These are phyloP conservation scores for Saccharomyces hybrid DNA, from an alignment of 1,139 yeast genomes.

Conservation along the genomic window DNA sequence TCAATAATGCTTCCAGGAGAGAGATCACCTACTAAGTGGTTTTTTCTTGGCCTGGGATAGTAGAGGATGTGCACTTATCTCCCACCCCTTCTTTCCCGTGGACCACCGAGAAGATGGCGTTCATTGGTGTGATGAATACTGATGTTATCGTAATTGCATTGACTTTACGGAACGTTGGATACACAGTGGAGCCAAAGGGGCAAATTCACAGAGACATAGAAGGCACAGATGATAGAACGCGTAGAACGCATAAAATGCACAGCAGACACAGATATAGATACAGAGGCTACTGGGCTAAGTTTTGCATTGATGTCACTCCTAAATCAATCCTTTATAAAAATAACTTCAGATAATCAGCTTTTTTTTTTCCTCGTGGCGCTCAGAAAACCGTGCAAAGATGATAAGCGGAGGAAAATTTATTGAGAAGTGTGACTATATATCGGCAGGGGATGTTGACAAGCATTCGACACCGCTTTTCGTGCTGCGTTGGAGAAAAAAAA, in stretches of 20 bases:
- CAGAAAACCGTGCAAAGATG: not conserved
- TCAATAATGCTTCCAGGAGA: no score
- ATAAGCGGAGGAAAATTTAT: not conserved
- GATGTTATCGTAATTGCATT: no score
- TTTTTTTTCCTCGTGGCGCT: not conserved
- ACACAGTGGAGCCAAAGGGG: no score
- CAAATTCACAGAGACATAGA: no score
- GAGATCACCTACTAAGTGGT: no score
- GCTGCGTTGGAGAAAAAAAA: not conserved
- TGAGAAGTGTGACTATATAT: not conserved
- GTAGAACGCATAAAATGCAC: not conserved
- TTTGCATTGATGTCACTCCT: not conserved
- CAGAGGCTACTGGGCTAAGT: not conserved
- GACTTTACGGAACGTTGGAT: no score
- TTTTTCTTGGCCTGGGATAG: no score
- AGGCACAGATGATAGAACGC: not conserved
- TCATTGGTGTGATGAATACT: no score
- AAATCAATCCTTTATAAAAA: not conserved
- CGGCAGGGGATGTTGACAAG: not conserved
- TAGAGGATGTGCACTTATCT: no score
- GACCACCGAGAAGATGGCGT: no score
- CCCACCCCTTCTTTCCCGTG: no score
- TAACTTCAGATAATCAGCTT: not conserved
- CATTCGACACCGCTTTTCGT: not conserved
- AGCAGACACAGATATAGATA: not conserved